Conservation (phyloP, 345 rosid genomes). For the Linum tenue region DNA sequence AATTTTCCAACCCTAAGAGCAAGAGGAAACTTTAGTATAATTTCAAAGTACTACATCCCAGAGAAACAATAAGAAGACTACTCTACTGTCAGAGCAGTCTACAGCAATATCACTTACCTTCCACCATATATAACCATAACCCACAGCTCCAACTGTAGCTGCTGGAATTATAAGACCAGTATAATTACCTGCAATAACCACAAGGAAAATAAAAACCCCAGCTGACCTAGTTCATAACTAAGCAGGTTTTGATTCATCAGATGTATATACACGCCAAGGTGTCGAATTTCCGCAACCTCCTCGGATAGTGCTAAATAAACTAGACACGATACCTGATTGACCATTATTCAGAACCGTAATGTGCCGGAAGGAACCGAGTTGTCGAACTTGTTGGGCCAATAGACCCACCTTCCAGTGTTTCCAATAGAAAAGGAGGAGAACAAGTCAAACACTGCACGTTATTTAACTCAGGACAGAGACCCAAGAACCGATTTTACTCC, state of each 20-base stretch:
- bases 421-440: background rate
- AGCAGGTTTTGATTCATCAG: background rate
- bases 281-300: too few relatives aligned
- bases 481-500: background rate
- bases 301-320: background rate
- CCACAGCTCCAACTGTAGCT: slow-evolving; percentile 71
- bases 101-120: slow-evolving; percentile 39
- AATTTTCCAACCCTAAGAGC: slow-evolving; percentile 65
- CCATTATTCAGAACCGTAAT: slow-evolving; percentile 74
- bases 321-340: slow-evolving; percentile 21
- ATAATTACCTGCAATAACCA: slow-evolving; percentile 39
- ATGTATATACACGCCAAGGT: background rate
- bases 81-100: background rate
- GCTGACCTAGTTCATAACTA: too few relatives aligned
- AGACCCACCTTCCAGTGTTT: slow-evolving; percentile 39
- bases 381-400: slow-evolving; percentile 59
- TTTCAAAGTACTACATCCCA: background rate
- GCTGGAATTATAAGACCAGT: slow-evolving; percentile 65
- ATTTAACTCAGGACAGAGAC: background rate
- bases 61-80: background rate
- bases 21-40: background rate
- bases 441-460: background rate
- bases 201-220: background rate
- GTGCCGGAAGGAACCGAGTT: slow-evolving; percentile 49
- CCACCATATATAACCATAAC: slow-evolving; percentile 99